Percentiles rank a stretch among this genome's conserved stretches.
Conservation (phyloP, 2,329 filamentous ascomycete genomes). For the Sporothrix humicola region DNA sequence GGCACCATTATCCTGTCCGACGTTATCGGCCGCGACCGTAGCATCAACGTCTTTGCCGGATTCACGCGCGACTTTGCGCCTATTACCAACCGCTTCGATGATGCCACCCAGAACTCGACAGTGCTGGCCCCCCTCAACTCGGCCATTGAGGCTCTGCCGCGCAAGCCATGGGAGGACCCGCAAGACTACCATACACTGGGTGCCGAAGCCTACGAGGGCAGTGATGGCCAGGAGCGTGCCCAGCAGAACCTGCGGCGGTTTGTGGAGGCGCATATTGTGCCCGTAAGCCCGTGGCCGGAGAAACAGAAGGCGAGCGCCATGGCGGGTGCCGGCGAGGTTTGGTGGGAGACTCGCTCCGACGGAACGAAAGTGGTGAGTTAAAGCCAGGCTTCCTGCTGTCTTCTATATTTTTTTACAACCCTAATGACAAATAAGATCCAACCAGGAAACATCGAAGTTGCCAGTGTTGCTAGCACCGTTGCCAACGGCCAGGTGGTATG, state of each 20-base stretch:
- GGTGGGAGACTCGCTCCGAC: constrained; percentile 74
- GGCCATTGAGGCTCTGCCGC: constrained; percentile 75
- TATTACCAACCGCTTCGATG: constrained; percentile 72
- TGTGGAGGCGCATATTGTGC: constrained; percentile 83
- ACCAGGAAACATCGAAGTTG: constrained; percentile 80
- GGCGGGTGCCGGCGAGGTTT: constrained; percentile 69
- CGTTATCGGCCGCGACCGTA: constrained; percentile 77
- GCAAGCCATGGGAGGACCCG: constrained; percentile 86
- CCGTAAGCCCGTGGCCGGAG: constrained; percentile 75
- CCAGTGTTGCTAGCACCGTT: constrained; percentile 74
- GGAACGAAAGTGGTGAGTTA: constrained; percentile 68
- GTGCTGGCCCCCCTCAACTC: constrained; percentile 87
- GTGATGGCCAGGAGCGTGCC: constrained; percentile 76
- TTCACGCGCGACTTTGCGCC: constrained; percentile 76
- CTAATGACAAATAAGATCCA: constrained; percentile 62
- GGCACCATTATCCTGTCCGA: constrained; percentile 76
- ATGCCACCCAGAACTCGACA: constrained; percentile 72
- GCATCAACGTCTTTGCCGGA: constrained; percentile 82
- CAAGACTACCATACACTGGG: constrained; percentile 73
- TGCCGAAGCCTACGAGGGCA: constrained; percentile 74
- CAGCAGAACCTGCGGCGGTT: constrained; percentile 77
- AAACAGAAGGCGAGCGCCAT: constrained; percentile 69
- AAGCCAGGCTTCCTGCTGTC: background rate
- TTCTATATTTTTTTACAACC: background rate
- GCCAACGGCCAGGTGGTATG: constrained; percentile 81